Evolutionary conservation across 2,329 filamentous ascomycete genomes (phyloP), one percentile per base, ranked within the genome.

Genomic region (Aspergillus oerlinghausenensis): DNA sequence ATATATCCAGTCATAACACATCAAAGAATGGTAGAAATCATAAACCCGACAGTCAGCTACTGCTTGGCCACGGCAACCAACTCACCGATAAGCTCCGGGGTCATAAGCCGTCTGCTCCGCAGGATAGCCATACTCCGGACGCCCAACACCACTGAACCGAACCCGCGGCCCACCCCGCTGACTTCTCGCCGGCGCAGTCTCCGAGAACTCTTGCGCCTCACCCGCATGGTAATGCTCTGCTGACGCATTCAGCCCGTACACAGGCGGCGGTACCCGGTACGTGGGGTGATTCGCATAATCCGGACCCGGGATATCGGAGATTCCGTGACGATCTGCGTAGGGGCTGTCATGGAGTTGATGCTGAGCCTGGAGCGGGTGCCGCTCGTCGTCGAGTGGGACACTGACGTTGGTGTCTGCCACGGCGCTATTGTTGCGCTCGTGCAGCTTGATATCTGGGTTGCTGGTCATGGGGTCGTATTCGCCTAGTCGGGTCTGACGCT

Each of bases 381-480:
- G 54, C 40, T 56, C 17, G 43, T 57, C 29, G 28, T 56, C 47
- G 52, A 55, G 26, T 54, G 54, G 28, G 50, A 47, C 51, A 56
- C 60, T 51, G 56, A 59, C 42, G 59, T 9, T 54, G 59, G 23
- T 5, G 32, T 55, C 10, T 29, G 61, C 23, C 50, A 63, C 28
- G 51, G 54, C 51, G 55, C 63, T 64, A 49, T 59, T 63, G 29
- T 55, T 61, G 26, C 65, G 61, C 45, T 70, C 60, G 32, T 69
- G 63, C 60, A 72, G 51, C 56, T 77, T 78, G 43, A 70, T 51
- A 2, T 56, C 62, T 2, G 58, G 49, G 43, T 60, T 58, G 14
- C 62, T 64, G 17, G 73, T 70, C 73, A 84, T 76, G 17, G 73
- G 74, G 53, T 74, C 70, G 65, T 85, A 84, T 4, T 69, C 71